These are phyloP conservation scores for Staphylotrichum tortipilum DNA, from an alignment of 495 filamentous ascomycete genomes.

Conservation along the genomic window DNA sequence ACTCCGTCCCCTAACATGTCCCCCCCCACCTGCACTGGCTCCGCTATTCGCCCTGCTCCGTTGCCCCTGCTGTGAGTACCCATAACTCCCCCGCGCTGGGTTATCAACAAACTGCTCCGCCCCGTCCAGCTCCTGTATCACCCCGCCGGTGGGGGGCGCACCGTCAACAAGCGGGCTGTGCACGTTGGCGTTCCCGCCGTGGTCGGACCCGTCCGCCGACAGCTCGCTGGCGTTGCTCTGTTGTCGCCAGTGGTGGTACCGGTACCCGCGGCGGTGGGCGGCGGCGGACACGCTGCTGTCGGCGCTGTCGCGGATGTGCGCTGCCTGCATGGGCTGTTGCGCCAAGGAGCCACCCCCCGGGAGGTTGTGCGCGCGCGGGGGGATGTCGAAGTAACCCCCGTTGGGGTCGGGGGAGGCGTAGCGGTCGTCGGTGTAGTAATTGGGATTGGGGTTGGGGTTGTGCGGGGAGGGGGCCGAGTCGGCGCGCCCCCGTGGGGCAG, in stretches of 20 bases:
- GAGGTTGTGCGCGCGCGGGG: slow-evolving; percentile 11
- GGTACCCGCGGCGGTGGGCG: slow-evolving; percentile 8
- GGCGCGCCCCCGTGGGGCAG: slow-evolving; percentile 12
- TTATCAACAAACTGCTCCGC: too few species aligned
- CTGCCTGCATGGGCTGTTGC: slow-evolving; percentile 15
- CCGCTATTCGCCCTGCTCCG: too few species aligned
- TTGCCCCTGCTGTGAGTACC: too few species aligned
- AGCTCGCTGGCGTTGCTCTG: slow-evolving; percentile 35
- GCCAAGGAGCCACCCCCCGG: neutral
- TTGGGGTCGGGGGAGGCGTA: slow-evolving; percentile 28
- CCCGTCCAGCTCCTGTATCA: neutral
- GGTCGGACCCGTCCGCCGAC: slow-evolving; percentile 26
- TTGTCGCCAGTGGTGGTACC: slow-evolving; percentile 26
- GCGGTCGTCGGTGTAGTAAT: slow-evolving; percentile 14
- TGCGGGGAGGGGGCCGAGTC: slow-evolving; percentile 12
- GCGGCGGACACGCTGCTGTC: slow-evolving; percentile 20
- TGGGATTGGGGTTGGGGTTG: slow-evolving; percentile 16
- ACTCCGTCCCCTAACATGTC: too few species aligned
- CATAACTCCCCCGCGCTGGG: too few species aligned
- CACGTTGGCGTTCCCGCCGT: slow-evolving; percentile 12
- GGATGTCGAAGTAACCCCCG: slow-evolving; percentile 22
- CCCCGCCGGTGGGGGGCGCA: neutral
- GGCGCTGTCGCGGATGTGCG: slow-evolving; percentile 19
- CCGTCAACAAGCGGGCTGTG: neutral
- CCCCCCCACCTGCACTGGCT: neutral